Evolutionary conservation across 495 filamentous ascomycete species (phyloP), one percentile per base, ranked within the genome.

Genomic region (Neurospora discreta): DNA sequence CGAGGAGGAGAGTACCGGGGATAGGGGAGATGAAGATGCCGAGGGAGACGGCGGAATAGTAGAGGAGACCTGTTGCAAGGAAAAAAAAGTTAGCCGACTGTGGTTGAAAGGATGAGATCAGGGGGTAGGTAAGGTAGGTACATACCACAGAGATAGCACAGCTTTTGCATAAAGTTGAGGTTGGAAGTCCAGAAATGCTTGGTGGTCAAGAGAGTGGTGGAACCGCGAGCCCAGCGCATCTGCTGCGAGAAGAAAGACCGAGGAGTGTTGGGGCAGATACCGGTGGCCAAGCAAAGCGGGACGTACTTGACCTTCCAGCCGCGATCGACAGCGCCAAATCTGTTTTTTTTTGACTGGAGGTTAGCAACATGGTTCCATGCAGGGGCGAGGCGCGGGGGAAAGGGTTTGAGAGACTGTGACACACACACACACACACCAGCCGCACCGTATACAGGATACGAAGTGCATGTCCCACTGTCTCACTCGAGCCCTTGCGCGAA

Each of bases 241-340:
- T 80, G 78, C 74, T 80, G 78, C 11, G 77, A 78, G 70, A 80
- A 80, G 70, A 80, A 80, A 3, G 78, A 78, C 9, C 78, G 74
- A 3, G 78, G 78, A 5, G 78, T 80, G 71, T 80, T 80, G 16
- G 78, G 78, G 70, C 78, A 79, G 72, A 79, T 79, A 20, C 78
- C 78, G 20, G 78, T 79, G 0, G 78, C 78, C 74, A 80, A 69
- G 33, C 77, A 78, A 11, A 80, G 70, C 41, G 78, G 78, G 2
- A 80, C 73, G 38, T 80, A 80, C 70, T 78, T 78, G 75, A 80
- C 78, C 69, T 78, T 80, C 78, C 78, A 80, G 43, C 78, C 78
- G 42, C 78, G 75, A 65, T 80, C 78, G 30, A 78, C 77, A 13
- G 78, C 78, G 11, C 72, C 78, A 40, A 80, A 80, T 23, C 77